Percentiles rank a stretch among this genome's conserved stretches.
These are phyloP conservation scores for Agrocybe chaxingu DNA, from an alignment of 768 basidiomycete species.

Conservation along the genomic window DNA sequence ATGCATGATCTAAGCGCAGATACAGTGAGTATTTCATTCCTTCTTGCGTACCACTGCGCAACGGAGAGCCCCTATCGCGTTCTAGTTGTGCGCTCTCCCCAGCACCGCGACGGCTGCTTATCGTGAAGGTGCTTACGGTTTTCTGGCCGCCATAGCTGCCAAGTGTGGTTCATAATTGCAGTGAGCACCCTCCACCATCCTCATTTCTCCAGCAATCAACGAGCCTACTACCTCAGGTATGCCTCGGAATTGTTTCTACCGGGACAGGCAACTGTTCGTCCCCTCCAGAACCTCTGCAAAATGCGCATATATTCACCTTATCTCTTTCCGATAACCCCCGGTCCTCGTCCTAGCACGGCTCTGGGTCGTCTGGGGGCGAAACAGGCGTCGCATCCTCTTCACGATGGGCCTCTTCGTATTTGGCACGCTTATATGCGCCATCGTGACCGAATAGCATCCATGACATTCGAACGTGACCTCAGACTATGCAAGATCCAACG, in stretches of 20 bases:
- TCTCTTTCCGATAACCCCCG: slow-evolving; percentile 8
- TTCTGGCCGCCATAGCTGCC: too few species aligned
- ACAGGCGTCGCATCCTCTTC: slow-evolving; percentile 21
- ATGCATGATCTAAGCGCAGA: background rate
- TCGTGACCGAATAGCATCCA: background rate
- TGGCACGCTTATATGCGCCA: slow-evolving; percentile 15
- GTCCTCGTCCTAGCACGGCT: slow-evolving; percentile 37
- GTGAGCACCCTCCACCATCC: too few species aligned
- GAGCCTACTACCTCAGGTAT: too few species aligned
- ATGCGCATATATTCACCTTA: background rate
- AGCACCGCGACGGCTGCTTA: too few species aligned
- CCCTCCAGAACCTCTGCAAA: background rate
- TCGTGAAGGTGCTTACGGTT: background rate
- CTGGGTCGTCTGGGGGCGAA: slow-evolving; percentile 33
- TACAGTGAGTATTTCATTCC: slow-evolving; percentile 1
- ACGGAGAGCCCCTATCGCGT: background rate
- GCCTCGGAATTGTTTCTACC: slow-evolving; percentile 32
- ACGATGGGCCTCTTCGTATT: slow-evolving; percentile 27
- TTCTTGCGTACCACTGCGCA: background rate
- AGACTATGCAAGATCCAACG: slow-evolving; percentile 6
- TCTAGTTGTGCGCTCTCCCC: background rate
- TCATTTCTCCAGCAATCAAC: too few species aligned
- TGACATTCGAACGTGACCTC: background rate
- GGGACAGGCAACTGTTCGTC: slow-evolving; percentile 32
- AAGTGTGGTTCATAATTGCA: slow-evolving; percentile 11